Evolutionary conservation across 1,139 yeast species (phyloP), one percentile per base, ranked within the genome.

Genomic region (Candida tetrigidarum): DNA sequence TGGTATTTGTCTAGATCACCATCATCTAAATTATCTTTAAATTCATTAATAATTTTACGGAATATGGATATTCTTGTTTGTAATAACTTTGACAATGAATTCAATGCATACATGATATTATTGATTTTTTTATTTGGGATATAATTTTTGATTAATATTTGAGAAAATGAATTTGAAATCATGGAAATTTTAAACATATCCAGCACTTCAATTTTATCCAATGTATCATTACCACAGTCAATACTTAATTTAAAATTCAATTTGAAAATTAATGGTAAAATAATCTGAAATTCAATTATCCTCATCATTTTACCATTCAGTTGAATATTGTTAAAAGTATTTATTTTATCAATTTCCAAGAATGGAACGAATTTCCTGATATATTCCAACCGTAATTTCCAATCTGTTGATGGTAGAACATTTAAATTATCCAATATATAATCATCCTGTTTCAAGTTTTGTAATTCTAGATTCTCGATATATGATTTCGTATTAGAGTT

Each of bases 391-490:
- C 79, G 54, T 29, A 59, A 55, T 9, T 48, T 38, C 76, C 77
- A 71, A 45, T 71, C 62, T 5, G 54, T 50, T 1, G 76, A 65
- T 1, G 78, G 78, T 8, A 63, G 57, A 1, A 71, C 76, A 44
- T 66, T 60, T 37, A 73, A 51, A 29, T 62, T 56, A 9, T 56
- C 44, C 23, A 58, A 40, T 3, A 64, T 51, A n/a, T 47, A 52
- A 22, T 50, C 49, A n/a, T 59, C 56, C 42, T 64, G 67, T 23
- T 59, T 55, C n/a, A 44, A 34, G 33, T 55, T 60, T 27, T 46
- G 32, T 2, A 41, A 44, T 9, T 42, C 41, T 29, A 42, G 35
- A n/a, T 28, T 41, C 14, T 44, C 44, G 8, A 50, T 53, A 39
- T 51, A 57, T 39, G 59, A 59, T 8, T 43, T 33, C 32, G 54